Base-by-base conservation (phyloP, 2,329 filamentous ascomycete genomes). In the Exophiala mesophila region DNA sequence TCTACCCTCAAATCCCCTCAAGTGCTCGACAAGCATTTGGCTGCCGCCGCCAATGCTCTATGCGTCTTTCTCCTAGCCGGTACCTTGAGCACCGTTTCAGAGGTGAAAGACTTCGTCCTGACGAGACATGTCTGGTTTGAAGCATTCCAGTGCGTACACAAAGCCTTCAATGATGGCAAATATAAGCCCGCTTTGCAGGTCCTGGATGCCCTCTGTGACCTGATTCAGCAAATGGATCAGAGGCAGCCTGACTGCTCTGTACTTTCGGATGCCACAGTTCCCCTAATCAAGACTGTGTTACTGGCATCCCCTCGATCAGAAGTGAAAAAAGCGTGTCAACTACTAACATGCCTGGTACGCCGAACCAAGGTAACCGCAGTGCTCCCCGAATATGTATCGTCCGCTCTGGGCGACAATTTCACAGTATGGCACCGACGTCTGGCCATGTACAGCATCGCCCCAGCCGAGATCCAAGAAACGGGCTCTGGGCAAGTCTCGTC, bases 111-210 rank as follows among this genome's bases (percentile, higher is more conserved):
- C 17, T 53, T 71, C 41, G 59, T 55, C 18, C 49, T 59, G 2
- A 65, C 62, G 3, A 36, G 58, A 5, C 52, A 58, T 12, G 61
- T 55, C 19, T 72, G 68, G 68, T 47, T 63, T 15, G 54, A 61
- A 16, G 55, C 65, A 12, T 69, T 69, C 38, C 58, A 66, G 15
- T 54, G 63, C 19, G 66, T 60, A 32, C 54, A 70, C 38, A 57
- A 56, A 42, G 61, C 63, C 21, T 70, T 64, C 49, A 64, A 67
- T 44, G 63, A 66, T 49, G 58, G 61, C 5, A 68, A 65, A 37
- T 60, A 64, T 16, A 71, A 69, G 53, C 63, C 67, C 16, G 60
- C 71, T 55, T 66, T 65, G 50, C 66, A 69, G 44, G 58, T 72
- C 2, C 46, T 72, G 36, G 55, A 59, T 38, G 64, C 65, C n/a